Conservation (phyloP, 176 grass and related monocot species). For the Cymbopogon citratus region DNA sequence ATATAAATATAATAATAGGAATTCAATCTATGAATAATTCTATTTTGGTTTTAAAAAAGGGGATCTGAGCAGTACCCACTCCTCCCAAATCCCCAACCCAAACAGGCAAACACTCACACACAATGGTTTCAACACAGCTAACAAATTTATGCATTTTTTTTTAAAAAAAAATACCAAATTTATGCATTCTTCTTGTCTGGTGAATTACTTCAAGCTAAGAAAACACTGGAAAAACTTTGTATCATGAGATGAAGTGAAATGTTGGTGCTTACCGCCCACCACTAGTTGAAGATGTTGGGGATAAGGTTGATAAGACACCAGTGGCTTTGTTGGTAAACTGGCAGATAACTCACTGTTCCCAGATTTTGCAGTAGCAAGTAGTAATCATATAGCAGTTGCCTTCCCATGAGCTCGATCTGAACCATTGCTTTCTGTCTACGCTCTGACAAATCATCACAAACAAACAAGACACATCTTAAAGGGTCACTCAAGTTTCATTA, state of each 20-base stretch:
- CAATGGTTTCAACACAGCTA: not conserved
- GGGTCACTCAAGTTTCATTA: not conserved
- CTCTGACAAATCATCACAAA: not conserved
- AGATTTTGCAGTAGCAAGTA: not conserved
- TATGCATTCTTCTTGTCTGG: not conserved
- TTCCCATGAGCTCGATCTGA: not conserved
- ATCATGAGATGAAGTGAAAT: not conserved
- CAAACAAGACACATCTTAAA: not conserved
- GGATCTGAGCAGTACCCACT: not conserved
- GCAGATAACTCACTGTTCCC: not conserved
- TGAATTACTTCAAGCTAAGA: not conserved
- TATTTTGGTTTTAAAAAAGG: conserved; percentile 9
- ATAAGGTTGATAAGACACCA: not conserved
- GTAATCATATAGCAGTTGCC: not conserved
- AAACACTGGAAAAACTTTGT: not conserved
- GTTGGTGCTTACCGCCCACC: not conserved
- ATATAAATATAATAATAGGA: conserved; percentile 14
- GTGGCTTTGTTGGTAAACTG: not conserved
- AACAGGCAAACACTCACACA: not conserved
- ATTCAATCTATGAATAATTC: conserved; percentile 16
- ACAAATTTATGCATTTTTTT: too few relatives aligned
- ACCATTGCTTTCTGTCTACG: not conserved
- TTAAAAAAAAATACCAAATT: too few relatives aligned
- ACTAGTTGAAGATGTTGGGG: not conserved
- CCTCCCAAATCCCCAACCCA: not conserved